These are phyloP conservation scores for Diaporthe aspalathi DNA, from an alignment of 2,329 filamentous ascomycete species.

Conservation along the genomic window DNA sequence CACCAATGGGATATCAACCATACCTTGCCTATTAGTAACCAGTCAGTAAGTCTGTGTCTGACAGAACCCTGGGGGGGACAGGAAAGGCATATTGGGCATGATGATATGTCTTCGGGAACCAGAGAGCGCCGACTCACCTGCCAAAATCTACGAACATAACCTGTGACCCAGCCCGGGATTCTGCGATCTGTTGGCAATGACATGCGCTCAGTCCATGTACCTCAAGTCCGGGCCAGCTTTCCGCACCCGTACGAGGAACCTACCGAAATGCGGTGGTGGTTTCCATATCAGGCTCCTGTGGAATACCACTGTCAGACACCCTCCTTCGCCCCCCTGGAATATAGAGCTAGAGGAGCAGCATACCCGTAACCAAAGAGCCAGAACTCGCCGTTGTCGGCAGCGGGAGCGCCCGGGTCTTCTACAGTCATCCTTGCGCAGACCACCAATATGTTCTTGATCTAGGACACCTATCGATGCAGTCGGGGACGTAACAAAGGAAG, in stretches of 20 bases:
- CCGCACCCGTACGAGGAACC: slow-evolving; percentile 37
- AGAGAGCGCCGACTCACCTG: slow-evolving; percentile 72
- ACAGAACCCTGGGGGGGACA: not conserved
- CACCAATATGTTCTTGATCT: too few relatives aligned
- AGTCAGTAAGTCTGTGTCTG: slow-evolving; percentile 35
- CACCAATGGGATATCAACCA: not conserved
- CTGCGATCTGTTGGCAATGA: slow-evolving; percentile 72
- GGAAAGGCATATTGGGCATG: not conserved
- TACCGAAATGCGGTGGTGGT: slow-evolving; percentile 95
- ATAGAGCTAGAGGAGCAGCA: slow-evolving; percentile 35
- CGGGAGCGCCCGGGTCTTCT: slow-evolving; percentile 42
- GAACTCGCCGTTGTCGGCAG: slow-evolving; percentile 70
- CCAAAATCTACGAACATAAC: slow-evolving; percentile 97
- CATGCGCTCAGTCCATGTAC: slow-evolving; percentile 6
- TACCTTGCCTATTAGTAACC: slow-evolving; percentile 47
- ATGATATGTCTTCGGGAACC: not conserved
- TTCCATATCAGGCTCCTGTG: slow-evolving; percentile 96
- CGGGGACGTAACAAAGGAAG: not conserved
- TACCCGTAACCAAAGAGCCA: slow-evolving; percentile 99
- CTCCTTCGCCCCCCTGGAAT: not conserved
- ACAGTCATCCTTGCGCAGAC: slow-evolving; percentile 50
- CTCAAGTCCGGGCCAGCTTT: slow-evolving; percentile 22
- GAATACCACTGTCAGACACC: slow-evolving; percentile 5
- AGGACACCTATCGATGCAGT: not conserved
- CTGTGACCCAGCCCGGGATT: slow-evolving; percentile 89